These are phyloP conservation scores for Lactarius psammicola DNA, from an alignment of 768 basidiomycete genomes.

Conservation along the genomic window DNA sequence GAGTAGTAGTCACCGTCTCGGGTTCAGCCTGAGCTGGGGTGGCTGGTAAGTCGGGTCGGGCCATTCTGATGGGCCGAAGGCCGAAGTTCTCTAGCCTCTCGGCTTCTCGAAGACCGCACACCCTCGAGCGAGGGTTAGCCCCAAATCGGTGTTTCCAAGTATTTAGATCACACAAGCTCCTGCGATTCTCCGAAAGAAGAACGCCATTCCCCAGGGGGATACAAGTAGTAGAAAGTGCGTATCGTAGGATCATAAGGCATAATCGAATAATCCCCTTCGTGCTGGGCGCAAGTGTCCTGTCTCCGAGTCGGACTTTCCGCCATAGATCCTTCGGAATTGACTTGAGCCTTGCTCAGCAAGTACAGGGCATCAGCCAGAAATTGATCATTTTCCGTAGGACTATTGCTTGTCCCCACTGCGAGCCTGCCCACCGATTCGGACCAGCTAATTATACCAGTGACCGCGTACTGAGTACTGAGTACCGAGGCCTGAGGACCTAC, in stretches of 20 bases:
- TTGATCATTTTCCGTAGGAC: constrained; percentile 5
- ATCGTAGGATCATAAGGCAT: no score
- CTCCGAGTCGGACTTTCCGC: constrained; percentile 1
- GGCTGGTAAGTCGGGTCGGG: neutral
- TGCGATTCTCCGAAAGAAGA: constrained; percentile 53
- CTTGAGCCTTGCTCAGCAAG: no score
- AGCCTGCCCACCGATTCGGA: constrained; percentile 22
- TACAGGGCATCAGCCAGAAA: constrained; percentile 36
- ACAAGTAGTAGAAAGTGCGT: constrained; percentile 84
- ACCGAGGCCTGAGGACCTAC: neutral
- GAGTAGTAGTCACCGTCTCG: neutral
- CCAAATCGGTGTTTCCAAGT: constrained; percentile 60
- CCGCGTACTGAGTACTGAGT: neutral
- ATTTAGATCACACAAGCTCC: constrained; percentile 56
- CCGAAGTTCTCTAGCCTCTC: constrained; percentile 31
- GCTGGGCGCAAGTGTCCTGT: neutral
- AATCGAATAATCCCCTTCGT: neutral
- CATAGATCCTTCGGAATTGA: no score
- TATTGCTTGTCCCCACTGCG: constrained; percentile 22
- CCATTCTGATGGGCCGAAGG: neutral
- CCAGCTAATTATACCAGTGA: neutral
- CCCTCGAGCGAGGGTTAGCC: constrained; percentile 37
- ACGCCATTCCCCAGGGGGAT: constrained; percentile 64
- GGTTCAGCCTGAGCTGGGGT: neutral
- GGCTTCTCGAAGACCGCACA: constrained; percentile 53